These are phyloP conservation scores for Elsinoe fawcettii DNA, from an alignment of 2,329 filamentous ascomycete species.

Conservation along the genomic window DNA sequence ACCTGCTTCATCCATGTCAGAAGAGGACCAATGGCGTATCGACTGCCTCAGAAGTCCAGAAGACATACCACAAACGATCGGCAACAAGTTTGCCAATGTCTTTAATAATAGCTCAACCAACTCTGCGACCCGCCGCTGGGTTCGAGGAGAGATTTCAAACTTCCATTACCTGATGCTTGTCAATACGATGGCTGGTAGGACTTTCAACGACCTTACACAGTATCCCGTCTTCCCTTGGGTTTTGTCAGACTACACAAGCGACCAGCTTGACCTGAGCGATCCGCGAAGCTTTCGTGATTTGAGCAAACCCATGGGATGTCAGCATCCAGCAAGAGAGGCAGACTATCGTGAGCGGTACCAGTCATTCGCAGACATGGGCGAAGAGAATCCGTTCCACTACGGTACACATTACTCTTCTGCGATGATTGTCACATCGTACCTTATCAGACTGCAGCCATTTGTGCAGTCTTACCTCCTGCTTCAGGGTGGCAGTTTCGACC, in stretches of 20 bases:
- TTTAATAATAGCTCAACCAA: slow-evolving; percentile 79
- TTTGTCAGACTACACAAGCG: slow-evolving; percentile 87
- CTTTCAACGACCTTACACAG: slow-evolving; percentile 96
- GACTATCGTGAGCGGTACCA: slow-evolving; percentile 80
- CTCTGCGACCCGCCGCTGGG: slow-evolving; percentile 81
- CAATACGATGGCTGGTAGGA: slow-evolving; percentile 93
- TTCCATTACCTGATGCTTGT: slow-evolving; percentile 98
- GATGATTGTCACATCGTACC: slow-evolving; percentile 95
- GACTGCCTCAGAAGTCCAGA: slow-evolving; percentile 69
- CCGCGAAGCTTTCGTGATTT: slow-evolving; percentile 82
- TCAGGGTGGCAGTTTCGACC: slow-evolving; percentile 93
- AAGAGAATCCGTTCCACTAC: slow-evolving; percentile 80
- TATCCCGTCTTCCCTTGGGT: slow-evolving; percentile 99
- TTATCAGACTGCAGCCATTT: slow-evolving; percentile 91
- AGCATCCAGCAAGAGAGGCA: slow-evolving; percentile 64
- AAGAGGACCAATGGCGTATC: slow-evolving; percentile 85
- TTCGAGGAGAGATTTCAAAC: slow-evolving; percentile 91
- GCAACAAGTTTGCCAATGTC: slow-evolving; percentile 83
- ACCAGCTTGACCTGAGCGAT: slow-evolving; percentile 79
- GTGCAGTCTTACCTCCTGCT: slow-evolving; percentile 90
- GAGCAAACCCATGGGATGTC: slow-evolving; percentile 93
- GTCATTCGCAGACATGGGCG: slow-evolving; percentile 83
- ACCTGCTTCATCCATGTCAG: slow-evolving; percentile 51
- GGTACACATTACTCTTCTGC: slow-evolving; percentile 98
- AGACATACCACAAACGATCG: slow-evolving; percentile 59